Evolutionary conservation across 1,284 basidiomycete species (phyloP), one percentile per base, ranked within the genome.

Genomic region (Vanrija sp.): DNA sequence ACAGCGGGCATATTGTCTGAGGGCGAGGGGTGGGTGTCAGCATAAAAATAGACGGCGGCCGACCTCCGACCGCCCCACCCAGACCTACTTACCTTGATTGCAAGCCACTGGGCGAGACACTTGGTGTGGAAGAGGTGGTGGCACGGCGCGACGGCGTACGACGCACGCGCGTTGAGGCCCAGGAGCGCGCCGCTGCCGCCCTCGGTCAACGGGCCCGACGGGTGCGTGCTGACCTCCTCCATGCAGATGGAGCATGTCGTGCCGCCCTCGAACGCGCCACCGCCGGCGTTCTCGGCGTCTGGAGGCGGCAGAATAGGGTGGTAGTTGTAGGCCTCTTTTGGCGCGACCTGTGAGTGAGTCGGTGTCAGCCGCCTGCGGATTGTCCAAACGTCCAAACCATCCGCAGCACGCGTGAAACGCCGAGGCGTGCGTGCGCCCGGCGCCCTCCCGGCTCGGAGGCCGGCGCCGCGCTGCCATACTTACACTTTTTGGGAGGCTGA

Each of bases 181-280:
- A 69, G 53, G 60, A 78, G 70, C 52, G 63, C 61, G 64, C 64
- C 54, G 46, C 63, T 55, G 23, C 58, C 49, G 62, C 62, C 46
- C 75, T 74, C 53, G 66, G 79, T 55, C 5, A 43, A 39, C 8
- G 50, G 46, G 49, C 67, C 59, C 50, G 34, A 34, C 14, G 63
- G 73, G 49, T 84, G 83, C n/a, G 84, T 75, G 42, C 83, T 68
- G 58, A 93, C 92, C 8, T 85, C 82, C 58, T 94, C 91, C 88
- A 93, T 91, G 71, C 91, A 94, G 58, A 94, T 93, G 4, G 88
- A 84, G 65, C 91, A 94, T 66, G 92, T 89, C 6, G 86, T 89
- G 16, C 91, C 78, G 10, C 85, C 83, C 60, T 84, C 54, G 28
- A 53, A 57, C 6, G 34, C 49, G 16, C 43, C 44, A 23, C 51